phyloP scores from a whole-genome alignment of 2,329 filamentous ascomycete species.

The Colletotrichum sidae region DNA sequence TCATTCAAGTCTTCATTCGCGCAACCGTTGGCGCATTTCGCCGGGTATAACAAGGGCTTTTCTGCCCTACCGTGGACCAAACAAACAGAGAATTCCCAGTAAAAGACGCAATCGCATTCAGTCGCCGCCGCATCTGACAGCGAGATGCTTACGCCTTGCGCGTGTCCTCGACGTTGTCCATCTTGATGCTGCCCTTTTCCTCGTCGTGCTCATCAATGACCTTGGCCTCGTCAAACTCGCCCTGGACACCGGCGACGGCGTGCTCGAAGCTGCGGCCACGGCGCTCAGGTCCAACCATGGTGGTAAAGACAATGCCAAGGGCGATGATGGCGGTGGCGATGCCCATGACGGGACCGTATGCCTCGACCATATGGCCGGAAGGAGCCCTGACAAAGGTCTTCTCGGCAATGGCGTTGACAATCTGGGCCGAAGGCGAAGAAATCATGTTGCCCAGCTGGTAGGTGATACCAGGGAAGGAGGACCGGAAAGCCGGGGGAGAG shows the following conservation, averaged over 20 bases:
- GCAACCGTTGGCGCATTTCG: too few species aligned
- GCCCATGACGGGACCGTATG: slow-evolving; percentile 81
- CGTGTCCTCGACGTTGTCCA: slow-evolving; percentile 25
- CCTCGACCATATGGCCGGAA: slow-evolving; percentile 68
- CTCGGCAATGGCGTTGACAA: slow-evolving; percentile 81
- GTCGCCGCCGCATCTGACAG: slow-evolving; percentile 13
- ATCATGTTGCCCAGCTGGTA: slow-evolving; percentile 84
- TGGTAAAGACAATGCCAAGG: slow-evolving; percentile 74
- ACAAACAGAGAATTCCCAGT: too few species aligned
- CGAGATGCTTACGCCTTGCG: slow-evolving; percentile 23
- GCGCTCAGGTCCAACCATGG: slow-evolving; percentile 79
- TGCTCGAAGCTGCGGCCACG: slow-evolving; percentile 77
- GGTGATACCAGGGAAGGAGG: slow-evolving; percentile 76
- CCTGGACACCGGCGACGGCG: slow-evolving; percentile 54
- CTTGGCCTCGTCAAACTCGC: slow-evolving; percentile 41
- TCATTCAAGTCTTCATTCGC: too few species aligned
- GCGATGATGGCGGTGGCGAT: slow-evolving; percentile 83
- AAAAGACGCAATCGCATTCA: neutral
- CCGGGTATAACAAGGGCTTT: too few species aligned
- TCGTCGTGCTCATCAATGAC: slow-evolving; percentile 45
- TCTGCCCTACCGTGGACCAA: too few species aligned
- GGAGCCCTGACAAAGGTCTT: slow-evolving; percentile 64
- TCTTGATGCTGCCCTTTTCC: slow-evolving; percentile 43
- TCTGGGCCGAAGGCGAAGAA: slow-evolving; percentile 78
- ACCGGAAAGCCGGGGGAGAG: slow-evolving; percentile 76